A percentile compares a stretch with the other conserved stretches of the same genome.
Conservation (phyloP, 176 grass and related monocot genomes). For the Raddia distichophylla region DNA sequence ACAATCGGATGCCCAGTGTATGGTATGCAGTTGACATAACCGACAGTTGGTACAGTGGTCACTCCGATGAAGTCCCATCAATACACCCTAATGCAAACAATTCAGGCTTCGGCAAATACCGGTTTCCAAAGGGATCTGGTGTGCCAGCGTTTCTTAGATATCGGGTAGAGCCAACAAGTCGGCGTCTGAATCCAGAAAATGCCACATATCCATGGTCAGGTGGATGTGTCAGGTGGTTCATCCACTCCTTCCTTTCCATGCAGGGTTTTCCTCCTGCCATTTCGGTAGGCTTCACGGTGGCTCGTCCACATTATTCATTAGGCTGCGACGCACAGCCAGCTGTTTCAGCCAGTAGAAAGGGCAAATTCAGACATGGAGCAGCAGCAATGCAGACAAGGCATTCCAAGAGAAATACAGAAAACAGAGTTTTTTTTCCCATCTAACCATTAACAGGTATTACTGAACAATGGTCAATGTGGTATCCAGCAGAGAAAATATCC, state of each 20-base stretch:
- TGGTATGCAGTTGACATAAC: neutral
- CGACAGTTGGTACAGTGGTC: constrained; percentile 1
- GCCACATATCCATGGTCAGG: constrained; percentile 18
- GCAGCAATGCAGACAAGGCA: neutral
- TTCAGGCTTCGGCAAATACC: constrained; percentile 5
- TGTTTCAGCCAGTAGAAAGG: constrained; percentile 1
- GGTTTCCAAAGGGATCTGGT: neutral
- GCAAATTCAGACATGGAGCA: neutral
- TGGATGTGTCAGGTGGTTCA: neutral
- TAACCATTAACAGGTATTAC: constrained; percentile 1
- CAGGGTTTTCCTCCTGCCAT: neutral
- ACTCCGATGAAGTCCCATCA: neutral
- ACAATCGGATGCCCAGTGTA: neutral
- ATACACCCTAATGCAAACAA: constrained; percentile 26
- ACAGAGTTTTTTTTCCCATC: neutral
- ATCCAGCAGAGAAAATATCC: constrained; percentile 33
- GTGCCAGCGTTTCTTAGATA: neutral
- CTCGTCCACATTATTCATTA: neutral
- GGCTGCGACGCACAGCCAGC: neutral
- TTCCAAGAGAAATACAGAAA: neutral
- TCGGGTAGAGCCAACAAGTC: constrained; percentile 1
- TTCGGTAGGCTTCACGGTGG: neutral
- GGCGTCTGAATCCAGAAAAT: constrained; percentile 33
- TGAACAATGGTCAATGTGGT: neutral
- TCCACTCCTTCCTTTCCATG: constrained; percentile 28